Base-by-base conservation (phyloP, 2,329 filamentous ascomycete species). In the Harringtonia lauricola region DNA sequence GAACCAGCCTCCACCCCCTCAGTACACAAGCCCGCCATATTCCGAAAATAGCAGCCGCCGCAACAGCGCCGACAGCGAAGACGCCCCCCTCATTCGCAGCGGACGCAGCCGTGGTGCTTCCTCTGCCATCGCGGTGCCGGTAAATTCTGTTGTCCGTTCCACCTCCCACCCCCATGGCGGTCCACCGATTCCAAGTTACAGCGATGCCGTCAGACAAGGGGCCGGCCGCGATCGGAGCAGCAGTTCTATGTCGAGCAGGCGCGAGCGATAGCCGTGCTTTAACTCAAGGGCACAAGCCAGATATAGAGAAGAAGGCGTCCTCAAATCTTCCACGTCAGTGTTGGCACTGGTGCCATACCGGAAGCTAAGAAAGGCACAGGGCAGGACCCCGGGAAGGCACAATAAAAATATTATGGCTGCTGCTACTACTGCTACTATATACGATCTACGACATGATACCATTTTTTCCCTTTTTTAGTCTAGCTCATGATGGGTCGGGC, bases 121-220 rank as follows among this genome's bases (percentile, higher is more conserved):
- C 2, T 56, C 70, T 51, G 62, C 65, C 1, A 67, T 70, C 0
- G 44, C 58, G 13, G 34, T 41, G 3, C 48, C 52, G 35, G 38
- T 21, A 6, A 42, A 53, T 33, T 44, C 31, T 12, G 30, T 38
- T 30, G 34, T 35, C 48, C 51, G 30, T 24, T 34, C 19, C 4
- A 15, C 41, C n/a, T 45, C 51, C n/a, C 52, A 51, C 28, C 51
- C 57, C 39, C 26, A 42, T 45, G 26, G 58, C 19, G 35, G 59
- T 5, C 82, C 85, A 21, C 85, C 86, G 1, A 88, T 92, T 50
- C 86, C 86, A 2, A 89, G 78, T 54, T 94, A 94, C 58, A 85
- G 80, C 59, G 85, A 86, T 47, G 86, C 85, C 2, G 70, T 88
- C 35, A 64, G 66, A 44, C 70, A 76, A 51, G 72, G 72, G 38